Evolutionary conservation across 1,284 basidiomycete genomes (phyloP).

Genomic region (Austropuccinia psidii): DNA sequence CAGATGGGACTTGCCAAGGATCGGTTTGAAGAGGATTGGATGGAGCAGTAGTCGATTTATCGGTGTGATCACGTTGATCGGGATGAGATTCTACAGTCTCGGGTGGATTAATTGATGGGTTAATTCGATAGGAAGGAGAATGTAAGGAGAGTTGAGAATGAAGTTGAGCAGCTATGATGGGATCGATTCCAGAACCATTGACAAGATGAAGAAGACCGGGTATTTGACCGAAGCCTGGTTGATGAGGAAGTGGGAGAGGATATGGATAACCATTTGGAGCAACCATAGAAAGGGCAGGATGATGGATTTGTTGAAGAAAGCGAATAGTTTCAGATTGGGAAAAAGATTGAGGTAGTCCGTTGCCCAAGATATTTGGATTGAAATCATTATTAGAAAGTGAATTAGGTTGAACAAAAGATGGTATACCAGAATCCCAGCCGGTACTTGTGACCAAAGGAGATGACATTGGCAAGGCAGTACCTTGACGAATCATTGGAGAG

Average conservation of each 20-base stretch:
- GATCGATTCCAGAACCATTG: constrained; percentile 12
- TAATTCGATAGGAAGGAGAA: not conserved
- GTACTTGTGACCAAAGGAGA: constrained; percentile 8
- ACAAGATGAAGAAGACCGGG: constrained; percentile 11
- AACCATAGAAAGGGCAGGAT: constrained; percentile 24
- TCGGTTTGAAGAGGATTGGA: not conserved
- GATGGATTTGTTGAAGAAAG: constrained; percentile 24
- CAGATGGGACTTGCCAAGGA: constrained; percentile 22
- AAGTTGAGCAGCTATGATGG: constrained; percentile 6
- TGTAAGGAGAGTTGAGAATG: constrained; percentile 5
- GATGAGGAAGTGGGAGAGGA: constrained; percentile 14
- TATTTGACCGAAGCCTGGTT: constrained; percentile 27
- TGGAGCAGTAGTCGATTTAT: not conserved
- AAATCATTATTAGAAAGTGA: constrained; percentile 5
- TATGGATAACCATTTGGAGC: constrained; percentile 22
- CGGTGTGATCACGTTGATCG: not conserved
- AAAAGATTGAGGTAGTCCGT: constrained; percentile 7
- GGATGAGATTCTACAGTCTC: constrained; percentile 7
- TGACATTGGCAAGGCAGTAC: not conserved
- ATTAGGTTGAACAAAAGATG: constrained; percentile 17
- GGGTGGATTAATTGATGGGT: not conserved
- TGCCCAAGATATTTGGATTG: constrained; percentile 14
- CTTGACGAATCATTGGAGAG: constrained; percentile 2
- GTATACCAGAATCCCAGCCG: constrained; percentile 14
- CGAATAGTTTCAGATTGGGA: constrained; percentile 5